These are phyloP conservation scores for Juglanconis oblonga DNA, from an alignment of 2,329 filamentous ascomycete species.

Conservation along the genomic window DNA sequence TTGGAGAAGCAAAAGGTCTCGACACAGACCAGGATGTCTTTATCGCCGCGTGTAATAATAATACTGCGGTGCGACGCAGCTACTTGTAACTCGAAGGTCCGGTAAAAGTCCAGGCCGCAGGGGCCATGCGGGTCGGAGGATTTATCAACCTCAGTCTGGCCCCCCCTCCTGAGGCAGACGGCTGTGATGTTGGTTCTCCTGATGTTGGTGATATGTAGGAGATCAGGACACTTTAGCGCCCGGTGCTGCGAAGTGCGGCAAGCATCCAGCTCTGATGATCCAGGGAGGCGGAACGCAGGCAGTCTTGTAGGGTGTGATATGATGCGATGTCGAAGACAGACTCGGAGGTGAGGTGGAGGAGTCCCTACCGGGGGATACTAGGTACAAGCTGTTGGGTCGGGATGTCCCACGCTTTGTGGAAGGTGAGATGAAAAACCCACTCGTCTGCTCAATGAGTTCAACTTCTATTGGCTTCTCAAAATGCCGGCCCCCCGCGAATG, in stretches of 20 bases:
- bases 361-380: neutral
- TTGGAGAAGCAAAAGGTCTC: neutral
- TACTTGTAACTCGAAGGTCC: neutral
- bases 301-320: conserved; percentile 6
- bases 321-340: neutral
- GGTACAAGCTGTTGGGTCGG: neutral
- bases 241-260: neutral
- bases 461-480: neutral
- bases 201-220: conserved; percentile 14
- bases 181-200: conserved; percentile 1
- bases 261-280: neutral
- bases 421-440: neutral
- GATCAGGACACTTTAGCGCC: conserved; percentile 9
- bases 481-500: neutral
- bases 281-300: neutral
- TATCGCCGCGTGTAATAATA: conserved; percentile 5
- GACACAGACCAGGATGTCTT: neutral
- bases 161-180: neutral
- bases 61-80: conserved; percentile 9
- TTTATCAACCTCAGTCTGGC: conserved; percentile 4
- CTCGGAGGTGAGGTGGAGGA: neutral
- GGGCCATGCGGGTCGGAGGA: conserved; percentile 9
- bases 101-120: neutral
- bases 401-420: neutral
- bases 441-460: neutral